Evolutionary conservation across 2,329 filamentous ascomycete species (phyloP).

Genomic region (Diaporthe humulicola): DNA sequence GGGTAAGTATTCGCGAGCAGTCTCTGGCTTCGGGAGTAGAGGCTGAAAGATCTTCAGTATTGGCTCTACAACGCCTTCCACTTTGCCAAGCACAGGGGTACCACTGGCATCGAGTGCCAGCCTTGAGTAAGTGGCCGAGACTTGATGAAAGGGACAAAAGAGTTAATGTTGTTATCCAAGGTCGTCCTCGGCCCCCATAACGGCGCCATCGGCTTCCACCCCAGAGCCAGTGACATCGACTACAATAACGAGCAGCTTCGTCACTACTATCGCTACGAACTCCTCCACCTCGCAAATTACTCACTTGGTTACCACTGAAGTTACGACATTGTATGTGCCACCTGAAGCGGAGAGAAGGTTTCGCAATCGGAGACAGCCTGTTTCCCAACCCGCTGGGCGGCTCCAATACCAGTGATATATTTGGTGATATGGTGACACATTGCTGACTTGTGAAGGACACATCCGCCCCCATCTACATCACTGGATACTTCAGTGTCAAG

Average conservation of each 20-base stretch:
- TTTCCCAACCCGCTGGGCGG: not conserved
- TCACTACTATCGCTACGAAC: constrained; percentile 38
- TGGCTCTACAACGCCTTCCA: not conserved
- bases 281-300: constrained; percentile 38
- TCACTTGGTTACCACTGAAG: constrained; percentile 32
- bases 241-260: constrained; percentile 36
- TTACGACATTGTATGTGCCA: constrained; percentile 26
- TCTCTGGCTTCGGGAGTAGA: not conserved
- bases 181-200: not conserved
- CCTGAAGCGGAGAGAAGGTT: not conserved
- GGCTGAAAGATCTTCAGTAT: not conserved
- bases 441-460: constrained; percentile 13
- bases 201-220: not conserved
- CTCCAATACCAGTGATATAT: not conserved
- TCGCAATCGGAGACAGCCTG: not conserved
- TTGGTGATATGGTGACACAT: not conserved
- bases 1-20: not conserved
- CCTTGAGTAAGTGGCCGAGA: not conserved
- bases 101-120: constrained; percentile 12
- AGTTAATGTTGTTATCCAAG: not conserved
- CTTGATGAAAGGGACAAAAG: not conserved
- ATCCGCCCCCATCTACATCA: constrained; percentile 17
- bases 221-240: constrained; percentile 21
- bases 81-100: not conserved
- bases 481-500: not conserved